These are phyloP conservation scores for Talaromyces sp. DNA, from an alignment of 2,329 filamentous ascomycete genomes.

Conservation along the genomic window DNA sequence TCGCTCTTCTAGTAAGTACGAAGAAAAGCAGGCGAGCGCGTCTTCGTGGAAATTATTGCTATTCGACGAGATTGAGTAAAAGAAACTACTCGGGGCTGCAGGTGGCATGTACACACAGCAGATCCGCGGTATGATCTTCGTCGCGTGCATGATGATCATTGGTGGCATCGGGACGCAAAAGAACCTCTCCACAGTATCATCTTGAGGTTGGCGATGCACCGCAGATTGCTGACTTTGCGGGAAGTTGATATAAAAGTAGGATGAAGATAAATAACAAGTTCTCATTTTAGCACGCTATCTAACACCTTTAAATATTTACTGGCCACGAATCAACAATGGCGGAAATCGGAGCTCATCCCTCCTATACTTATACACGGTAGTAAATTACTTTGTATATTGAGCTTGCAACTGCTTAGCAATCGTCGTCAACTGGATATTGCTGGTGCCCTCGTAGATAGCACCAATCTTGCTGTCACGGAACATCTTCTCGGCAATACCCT, in stretches of 20 bases:
- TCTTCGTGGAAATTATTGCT: slow-evolving; percentile 6
- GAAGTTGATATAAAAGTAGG: background rate
- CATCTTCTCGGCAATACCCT: slow-evolving; percentile 96
- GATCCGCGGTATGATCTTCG: slow-evolving; percentile 8
- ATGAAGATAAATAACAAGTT: background rate
- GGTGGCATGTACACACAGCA: slow-evolving; percentile 9
- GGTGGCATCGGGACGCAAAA: slow-evolving; percentile 1
- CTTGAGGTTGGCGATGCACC: background rate
- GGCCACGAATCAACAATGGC: background rate
- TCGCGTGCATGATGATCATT: slow-evolving; percentile 7
- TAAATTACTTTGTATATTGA: slow-evolving; percentile 57
- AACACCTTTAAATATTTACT: background rate
- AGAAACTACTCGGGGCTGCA: slow-evolving; percentile 6
- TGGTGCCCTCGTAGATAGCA: slow-evolving; percentile 85
- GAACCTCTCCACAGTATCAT: background rate
- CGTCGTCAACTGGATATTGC: slow-evolving; percentile 66
- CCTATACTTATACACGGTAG: background rate
- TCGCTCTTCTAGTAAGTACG: too few relatives aligned
- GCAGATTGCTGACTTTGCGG: background rate
- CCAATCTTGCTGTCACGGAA: slow-evolving; percentile 98
- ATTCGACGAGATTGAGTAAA: slow-evolving; percentile 3
- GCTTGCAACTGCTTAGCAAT: slow-evolving; percentile 69
- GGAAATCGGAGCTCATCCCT: background rate
- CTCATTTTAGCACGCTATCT: background rate
- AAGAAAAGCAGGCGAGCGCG: background rate